phyloP scores from a whole-genome alignment of 805 yeast genomes.

The Clavispora vitiphila region DNA sequence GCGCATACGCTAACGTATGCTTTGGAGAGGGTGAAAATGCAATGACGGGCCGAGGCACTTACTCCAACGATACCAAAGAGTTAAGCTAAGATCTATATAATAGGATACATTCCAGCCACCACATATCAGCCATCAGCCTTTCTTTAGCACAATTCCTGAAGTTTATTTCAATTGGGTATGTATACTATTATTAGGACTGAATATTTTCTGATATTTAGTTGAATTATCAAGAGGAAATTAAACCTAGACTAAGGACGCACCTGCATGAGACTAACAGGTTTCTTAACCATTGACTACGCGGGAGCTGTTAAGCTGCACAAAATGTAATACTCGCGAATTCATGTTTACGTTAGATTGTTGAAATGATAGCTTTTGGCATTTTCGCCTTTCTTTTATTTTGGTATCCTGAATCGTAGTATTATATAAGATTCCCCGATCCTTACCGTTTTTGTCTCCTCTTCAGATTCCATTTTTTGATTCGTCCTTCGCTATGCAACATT shows the following conservation, averaged over 20 bases:
- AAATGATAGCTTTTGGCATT: neutral
- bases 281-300: neutral
- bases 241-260: neutral
- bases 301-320: neutral
- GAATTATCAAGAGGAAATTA: neutral
- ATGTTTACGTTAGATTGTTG: neutral
- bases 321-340: neutral
- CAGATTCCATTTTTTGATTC: neutral
- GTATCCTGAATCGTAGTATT: neutral
- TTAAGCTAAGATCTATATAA: no score
- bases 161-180: neutral
- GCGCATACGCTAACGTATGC: neutral
- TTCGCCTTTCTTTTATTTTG: neutral
- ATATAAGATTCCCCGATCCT: neutral
- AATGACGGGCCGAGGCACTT: no score
- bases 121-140: no score
- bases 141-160: no score
- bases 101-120: no score
- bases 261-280: neutral
- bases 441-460: neutral
- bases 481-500: neutral
- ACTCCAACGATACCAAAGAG: no score
- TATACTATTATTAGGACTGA: neutral
- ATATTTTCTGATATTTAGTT: neutral
- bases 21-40: no score